A percentile compares a stretch with the other conserved stretches of the same genome.
phyloP scores from a whole-genome alignment of 2,329 filamentous ascomycete species.

The Fusarium sp. region DNA sequence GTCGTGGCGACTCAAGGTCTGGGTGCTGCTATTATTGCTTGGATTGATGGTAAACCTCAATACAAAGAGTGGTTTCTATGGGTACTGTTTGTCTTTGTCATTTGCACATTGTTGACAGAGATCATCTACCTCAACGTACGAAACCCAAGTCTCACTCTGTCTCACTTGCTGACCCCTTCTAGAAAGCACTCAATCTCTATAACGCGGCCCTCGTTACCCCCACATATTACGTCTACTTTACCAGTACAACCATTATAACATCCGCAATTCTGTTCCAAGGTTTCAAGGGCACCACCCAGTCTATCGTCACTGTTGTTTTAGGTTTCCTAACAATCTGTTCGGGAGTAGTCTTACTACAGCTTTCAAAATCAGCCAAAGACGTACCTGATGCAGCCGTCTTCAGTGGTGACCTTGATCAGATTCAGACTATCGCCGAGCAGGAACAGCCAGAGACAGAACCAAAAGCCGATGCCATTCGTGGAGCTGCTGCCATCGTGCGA shows the following conservation, averaged over 20 bases:
- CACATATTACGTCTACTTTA: constrained; percentile 99
- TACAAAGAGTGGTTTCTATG: constrained; percentile 99
- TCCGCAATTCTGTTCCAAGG: constrained; percentile 93
- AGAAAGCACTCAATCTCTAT: constrained; percentile 99
- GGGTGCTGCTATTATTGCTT: constrained; percentile 90
- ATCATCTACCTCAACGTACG: constrained; percentile 96
- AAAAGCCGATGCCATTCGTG: constrained; percentile 95
- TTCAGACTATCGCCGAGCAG: constrained; percentile 93
- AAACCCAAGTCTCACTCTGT: background rate
- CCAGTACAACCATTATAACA: constrained; percentile 92
- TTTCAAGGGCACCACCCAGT: constrained; percentile 85
- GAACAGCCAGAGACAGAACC: constrained; percentile 97
- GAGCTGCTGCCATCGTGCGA: constrained; percentile 87
- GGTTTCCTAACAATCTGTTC: constrained; percentile 95
- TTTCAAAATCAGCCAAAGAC: constrained; percentile 98
- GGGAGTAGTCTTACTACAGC: constrained; percentile 90
- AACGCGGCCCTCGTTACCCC: constrained; percentile 97
- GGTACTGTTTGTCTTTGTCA: constrained; percentile 89
- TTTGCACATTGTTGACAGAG: constrained; percentile 89
- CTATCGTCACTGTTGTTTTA: constrained; percentile 90
- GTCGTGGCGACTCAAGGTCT: constrained; percentile 95
- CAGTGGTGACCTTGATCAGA: constrained; percentile 91
- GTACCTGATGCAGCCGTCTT: constrained; percentile 95
- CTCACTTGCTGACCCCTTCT: constrained; percentile 52
- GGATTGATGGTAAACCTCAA: constrained; percentile 83